These are phyloP conservation scores for Antarctomyces pellizariae DNA, from an alignment of 495 filamentous ascomycete genomes.

Conservation along the genomic window DNA sequence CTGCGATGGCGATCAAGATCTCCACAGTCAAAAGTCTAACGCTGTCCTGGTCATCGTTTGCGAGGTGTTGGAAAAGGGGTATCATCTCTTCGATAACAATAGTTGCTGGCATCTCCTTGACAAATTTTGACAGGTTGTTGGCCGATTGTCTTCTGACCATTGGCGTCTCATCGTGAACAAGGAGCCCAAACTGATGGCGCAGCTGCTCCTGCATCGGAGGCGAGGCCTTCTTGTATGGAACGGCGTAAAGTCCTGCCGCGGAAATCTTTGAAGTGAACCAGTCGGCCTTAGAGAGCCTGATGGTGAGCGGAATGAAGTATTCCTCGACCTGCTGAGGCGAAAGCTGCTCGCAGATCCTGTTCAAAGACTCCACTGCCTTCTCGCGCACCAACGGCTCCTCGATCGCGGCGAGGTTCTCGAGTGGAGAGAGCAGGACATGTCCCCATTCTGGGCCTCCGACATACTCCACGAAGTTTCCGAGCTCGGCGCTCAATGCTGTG, in stretches of 20 bases:
- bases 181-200: constrained; percentile 66
- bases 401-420: constrained; percentile 95
- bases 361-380: constrained; percentile 96
- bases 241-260: constrained; percentile 79
- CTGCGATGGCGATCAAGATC: constrained; percentile 85
- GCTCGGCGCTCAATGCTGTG: constrained; percentile 86
- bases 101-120: constrained; percentile 76
- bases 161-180: constrained; percentile 94
- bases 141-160: constrained; percentile 96
- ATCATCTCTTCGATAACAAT: constrained; percentile 98
- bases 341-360: constrained; percentile 90
- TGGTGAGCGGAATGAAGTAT: constrained; percentile 79
- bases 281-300: constrained; percentile 93
- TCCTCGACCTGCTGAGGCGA: constrained; percentile 86
- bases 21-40: constrained; percentile 91
- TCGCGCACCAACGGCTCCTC: constrained; percentile 94
- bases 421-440: constrained; percentile 85
- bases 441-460: constrained; percentile 84
- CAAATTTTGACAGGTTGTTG: constrained; percentile 90
- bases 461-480: constrained; percentile 90
- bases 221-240: constrained; percentile 74
- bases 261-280: constrained; percentile 99
- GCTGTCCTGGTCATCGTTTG: constrained; percentile 89
- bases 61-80: constrained; percentile 90
- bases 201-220: constrained; percentile 68